Conservation (phyloP, 768 basidiomycete genomes). For the Tricholoma saponaceum region DNA sequence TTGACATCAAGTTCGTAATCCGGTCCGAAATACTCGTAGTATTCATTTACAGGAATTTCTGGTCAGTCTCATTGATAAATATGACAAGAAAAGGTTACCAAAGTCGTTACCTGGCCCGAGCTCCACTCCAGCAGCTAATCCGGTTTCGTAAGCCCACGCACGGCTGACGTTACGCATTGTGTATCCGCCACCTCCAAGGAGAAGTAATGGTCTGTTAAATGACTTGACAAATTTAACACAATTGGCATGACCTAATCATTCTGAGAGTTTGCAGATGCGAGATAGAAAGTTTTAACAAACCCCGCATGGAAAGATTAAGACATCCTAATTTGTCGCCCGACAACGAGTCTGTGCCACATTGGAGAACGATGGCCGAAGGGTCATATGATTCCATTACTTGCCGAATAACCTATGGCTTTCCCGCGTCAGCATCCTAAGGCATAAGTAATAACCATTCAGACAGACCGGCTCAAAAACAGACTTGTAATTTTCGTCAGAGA, state of each 20-base stretch:
- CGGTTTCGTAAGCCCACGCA: constrained; percentile 98
- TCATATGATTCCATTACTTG: constrained; percentile 94
- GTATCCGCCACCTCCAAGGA: constrained; percentile 97
- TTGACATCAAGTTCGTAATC: constrained; percentile 96
- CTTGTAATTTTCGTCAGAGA: constrained; percentile 93
- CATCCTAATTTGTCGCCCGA: constrained; percentile 96
- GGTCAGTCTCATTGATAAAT: neutral
- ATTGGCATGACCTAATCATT: constrained; percentile 78
- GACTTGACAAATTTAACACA: constrained; percentile 97
- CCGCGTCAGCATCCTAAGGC: neutral
- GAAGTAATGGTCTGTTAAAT: constrained; percentile 88
- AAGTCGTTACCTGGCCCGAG: constrained; percentile 63
- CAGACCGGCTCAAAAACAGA: constrained; percentile 92
- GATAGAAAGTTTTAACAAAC: constrained; percentile 29
- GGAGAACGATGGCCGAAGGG: constrained; percentile 92
- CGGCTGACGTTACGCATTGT: constrained; percentile 98
- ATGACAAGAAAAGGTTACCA: constrained; percentile 8
- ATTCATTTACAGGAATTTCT: constrained; percentile 97
- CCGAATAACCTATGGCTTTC: constrained; percentile 66
- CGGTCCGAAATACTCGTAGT: constrained; percentile 98
- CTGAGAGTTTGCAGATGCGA: neutral
- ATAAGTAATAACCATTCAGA: constrained; percentile 1
- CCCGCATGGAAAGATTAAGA: constrained; percentile 95
- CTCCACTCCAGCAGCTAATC: constrained; percentile 95
- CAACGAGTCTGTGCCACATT: constrained; percentile 96